Base-by-base conservation (phyloP, 2,329 filamentous ascomycete genomes). In the Colletotrichum horii region DNA sequence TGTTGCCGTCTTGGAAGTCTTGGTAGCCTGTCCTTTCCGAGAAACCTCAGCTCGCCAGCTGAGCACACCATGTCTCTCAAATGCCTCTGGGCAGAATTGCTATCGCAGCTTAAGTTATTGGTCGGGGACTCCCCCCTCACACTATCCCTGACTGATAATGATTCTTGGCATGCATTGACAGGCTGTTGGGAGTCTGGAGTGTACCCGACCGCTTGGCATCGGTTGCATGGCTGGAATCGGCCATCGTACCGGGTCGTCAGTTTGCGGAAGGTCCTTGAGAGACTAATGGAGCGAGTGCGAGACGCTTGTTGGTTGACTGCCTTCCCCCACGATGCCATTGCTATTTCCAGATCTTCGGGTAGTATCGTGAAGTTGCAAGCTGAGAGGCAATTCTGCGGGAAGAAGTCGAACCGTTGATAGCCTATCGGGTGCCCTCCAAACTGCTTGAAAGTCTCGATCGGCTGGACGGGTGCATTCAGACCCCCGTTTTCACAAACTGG, bases 1-100 rank as follows among this genome's bases (percentile, higher is more conserved):
- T 58, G 34, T 28, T 74, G 65, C 74, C 74, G 74, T 60, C 74
- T 76, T 76, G 74, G 74, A 52, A 65, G 58, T 66, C 65, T 74
- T 74, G 70, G 73, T 22, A 52, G n/a, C 24, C 6, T 52, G 11
- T 22, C 43, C 8, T 22, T 22, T 52, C n/a, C 11, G 12, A 8
- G 43, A 24, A 52, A 14, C 3, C n/a, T 52, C 43, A 52, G 43
- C 43, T 48, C 43, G 6, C 43, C n/a, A 52, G n/a, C 43, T 22
- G n/a, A 52, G n/a, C 8, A 11, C n/a, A 14, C 43, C n/a, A 52
- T 52, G 43, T 24, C 12, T 4, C 43, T 52, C 43, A 52, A 52
- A 22, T 52, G 43, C 43, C 11, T 52, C 43, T 22, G 32, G 15
- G 60, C 14, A 22, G 19, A 32, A n/a, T 62, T 36, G 43, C n/a